Conservation (phyloP, 1,284 basidiomycete genomes). For the Xerocomus amazonicus region DNA sequence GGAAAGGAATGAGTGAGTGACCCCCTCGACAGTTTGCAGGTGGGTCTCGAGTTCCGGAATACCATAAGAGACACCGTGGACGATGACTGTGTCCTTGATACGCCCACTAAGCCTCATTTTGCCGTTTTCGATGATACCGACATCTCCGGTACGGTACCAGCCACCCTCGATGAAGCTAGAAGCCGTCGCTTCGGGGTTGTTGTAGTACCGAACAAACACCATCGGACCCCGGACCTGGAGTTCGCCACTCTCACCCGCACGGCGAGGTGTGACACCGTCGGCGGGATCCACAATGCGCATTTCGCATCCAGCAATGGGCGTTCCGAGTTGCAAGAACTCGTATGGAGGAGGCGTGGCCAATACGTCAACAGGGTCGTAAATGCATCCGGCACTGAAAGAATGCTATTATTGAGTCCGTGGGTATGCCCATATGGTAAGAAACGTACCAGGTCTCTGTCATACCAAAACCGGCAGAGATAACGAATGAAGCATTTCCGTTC, state of each 20-base stretch:
- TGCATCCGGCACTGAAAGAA: slow-evolving; percentile 34
- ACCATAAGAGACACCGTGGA: slow-evolving; percentile 45
- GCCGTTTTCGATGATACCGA: slow-evolving; percentile 37
- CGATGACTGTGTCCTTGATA: slow-evolving; percentile 44
- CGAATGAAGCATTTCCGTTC: slow-evolving; percentile 28
- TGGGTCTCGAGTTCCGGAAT: slow-evolving; percentile 41
- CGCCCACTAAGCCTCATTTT: slow-evolving; percentile 40
- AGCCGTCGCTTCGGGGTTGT: slow-evolving; percentile 38
- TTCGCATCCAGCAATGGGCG: slow-evolving; percentile 24
- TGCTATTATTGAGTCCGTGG: not conserved
- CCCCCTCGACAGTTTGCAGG: slow-evolving; percentile 38
- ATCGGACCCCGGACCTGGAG: slow-evolving; percentile 40
- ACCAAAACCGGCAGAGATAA: slow-evolving; percentile 41
- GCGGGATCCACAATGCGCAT: slow-evolving; percentile 35
- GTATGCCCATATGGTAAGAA: not conserved
- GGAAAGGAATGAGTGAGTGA: slow-evolving; percentile 36
- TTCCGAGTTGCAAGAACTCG: slow-evolving; percentile 33
- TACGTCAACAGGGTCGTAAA: slow-evolving; percentile 30
- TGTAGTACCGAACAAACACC: slow-evolving; percentile 40
- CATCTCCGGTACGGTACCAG: slow-evolving; percentile 45
- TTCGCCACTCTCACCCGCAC: slow-evolving; percentile 34
- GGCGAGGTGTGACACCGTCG: slow-evolving; percentile 28
- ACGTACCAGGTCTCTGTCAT: slow-evolving; percentile 44
- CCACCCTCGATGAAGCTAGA: slow-evolving; percentile 39
- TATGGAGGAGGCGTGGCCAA: slow-evolving; percentile 14